Conservation (phyloP, 495 filamentous ascomycete genomes). For the Penicillium tannophilum region DNA sequence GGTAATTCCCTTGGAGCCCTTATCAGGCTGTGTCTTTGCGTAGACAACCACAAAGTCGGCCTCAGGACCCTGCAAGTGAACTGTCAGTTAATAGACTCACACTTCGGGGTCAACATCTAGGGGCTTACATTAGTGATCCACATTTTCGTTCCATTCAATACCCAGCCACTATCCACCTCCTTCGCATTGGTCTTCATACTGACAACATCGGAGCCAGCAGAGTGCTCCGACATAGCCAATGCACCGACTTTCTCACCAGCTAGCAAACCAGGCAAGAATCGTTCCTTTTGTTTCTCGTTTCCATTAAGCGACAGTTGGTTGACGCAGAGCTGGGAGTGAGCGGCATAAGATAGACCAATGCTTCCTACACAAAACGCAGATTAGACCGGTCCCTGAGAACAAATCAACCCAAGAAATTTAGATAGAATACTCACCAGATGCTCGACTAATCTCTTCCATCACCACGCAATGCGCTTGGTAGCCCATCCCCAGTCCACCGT, state of each 20-base stretch:
- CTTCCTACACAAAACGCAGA: slow-evolving; percentile 55
- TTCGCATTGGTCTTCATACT: slow-evolving; percentile 89
- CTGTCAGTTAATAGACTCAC: neutral
- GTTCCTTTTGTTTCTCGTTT: slow-evolving; percentile 71
- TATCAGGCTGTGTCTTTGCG: slow-evolving; percentile 85
- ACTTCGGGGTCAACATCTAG: neutral
- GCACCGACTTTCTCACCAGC: slow-evolving; percentile 83
- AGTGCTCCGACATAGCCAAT: slow-evolving; percentile 93
- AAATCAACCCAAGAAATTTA: neutral
- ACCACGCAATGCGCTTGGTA: slow-evolving; percentile 97
- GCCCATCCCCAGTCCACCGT: slow-evolving; percentile 87
- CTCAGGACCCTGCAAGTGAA: slow-evolving; percentile 70
- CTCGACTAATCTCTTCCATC: slow-evolving; percentile 84
- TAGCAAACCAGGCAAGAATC: slow-evolving; percentile 80
- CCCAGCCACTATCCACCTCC: slow-evolving; percentile 78
- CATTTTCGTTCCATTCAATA: slow-evolving; percentile 95
- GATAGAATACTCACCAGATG: slow-evolving; percentile 49
- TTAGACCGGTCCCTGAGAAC: neutral
- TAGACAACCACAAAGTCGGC: slow-evolving; percentile 90
- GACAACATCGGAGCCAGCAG: slow-evolving; percentile 90
- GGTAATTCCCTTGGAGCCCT: slow-evolving; percentile 88
- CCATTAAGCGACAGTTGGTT: slow-evolving; percentile 96
- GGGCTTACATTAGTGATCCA: slow-evolving; percentile 89
- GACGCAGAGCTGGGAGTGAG: slow-evolving; percentile 94
- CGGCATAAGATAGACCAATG: slow-evolving; percentile 90